Base-by-base conservation (phyloP, 2,329 filamentous ascomycete genomes). In the Blastomyces parvus region DNA sequence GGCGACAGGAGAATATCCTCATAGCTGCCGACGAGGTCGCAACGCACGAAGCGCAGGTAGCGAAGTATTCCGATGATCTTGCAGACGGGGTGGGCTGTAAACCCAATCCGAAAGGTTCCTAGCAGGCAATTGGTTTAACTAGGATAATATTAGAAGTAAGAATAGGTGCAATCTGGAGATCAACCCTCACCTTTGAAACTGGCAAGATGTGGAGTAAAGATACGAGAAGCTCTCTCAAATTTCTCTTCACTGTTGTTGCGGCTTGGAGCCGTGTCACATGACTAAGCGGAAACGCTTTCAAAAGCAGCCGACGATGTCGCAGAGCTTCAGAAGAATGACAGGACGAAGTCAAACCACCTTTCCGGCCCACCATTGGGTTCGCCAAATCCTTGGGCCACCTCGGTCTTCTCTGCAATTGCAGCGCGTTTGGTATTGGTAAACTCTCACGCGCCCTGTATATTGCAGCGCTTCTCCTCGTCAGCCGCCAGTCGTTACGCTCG, bases 1-100 rank as follows among this genome's bases (percentile, higher is more conserved):
- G 40, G 25, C 40, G 40, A 59, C 57, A 19, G 33, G 57, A 33
- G 19, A 59, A 33, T 48, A 59, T 48, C 57, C 40, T 59, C 57
- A 59, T 59, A 40, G 55, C 6, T 36, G 3, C n/a, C 1, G 22
- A 46, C 30, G 30, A 2, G 50, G 27, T 19, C 14, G 13, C 11
- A 27, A 25, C 25, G 14, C 11, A 5, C 11, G 25, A 25, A 30
- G 14, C 3, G 25, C 2, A 33, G 27, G 19, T 22, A 36, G 17
- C 1, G 11, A 9, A 7, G 19, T 38, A 40, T 55, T 36, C 30
- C 30, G 25, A 50, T 13, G 14, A 22, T 50, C 46, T 13, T 11
- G 9, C 3, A n/a, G n/a, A n/a, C n/a, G n/a, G 7, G 44, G 7
- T 8, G 22, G 8, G n/a, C n/a, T 22, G 8, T 22, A 13, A 48